phyloP scores from a whole-genome alignment of 805 yeast species.

The Candida parachauliodes region DNA sequence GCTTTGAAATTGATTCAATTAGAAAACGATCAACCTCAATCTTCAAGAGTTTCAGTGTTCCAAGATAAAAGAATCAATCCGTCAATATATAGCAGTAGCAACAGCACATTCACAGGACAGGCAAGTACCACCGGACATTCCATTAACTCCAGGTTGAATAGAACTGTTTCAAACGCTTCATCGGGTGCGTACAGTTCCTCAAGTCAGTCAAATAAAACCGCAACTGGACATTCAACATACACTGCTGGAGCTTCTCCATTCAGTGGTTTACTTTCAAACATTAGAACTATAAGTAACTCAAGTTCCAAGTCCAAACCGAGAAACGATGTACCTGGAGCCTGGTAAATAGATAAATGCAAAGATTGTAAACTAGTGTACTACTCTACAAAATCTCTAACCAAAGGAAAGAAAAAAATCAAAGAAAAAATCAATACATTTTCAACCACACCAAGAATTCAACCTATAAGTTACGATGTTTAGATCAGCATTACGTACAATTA shows the following conservation, averaged over 20 bases:
- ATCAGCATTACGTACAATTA: constrained; percentile 45
- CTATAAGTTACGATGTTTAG: constrained; percentile 50
- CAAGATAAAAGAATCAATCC: constrained; percentile 6
- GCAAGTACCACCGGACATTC: not conserved
- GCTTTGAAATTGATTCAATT: constrained; percentile 27
- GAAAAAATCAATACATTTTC: no score
- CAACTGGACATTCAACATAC: not conserved
- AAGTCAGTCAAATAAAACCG: not conserved
- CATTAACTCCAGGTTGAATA: constrained; percentile 1
- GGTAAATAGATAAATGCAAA: not conserved
- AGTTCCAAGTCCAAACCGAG: not conserved
- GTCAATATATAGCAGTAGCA: not conserved
- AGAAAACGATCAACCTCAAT: constrained; percentile 15
- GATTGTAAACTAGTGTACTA: not conserved
- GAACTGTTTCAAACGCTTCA: constrained; percentile 4
- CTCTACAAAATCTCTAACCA: not conserved
- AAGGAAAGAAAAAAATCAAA: not conserved
- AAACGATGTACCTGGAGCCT: not conserved
- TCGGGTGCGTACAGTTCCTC: not conserved
- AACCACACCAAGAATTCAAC: no score
- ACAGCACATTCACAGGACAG: not conserved
- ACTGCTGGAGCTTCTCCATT: not conserved
- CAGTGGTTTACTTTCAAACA: constrained; percentile 1
- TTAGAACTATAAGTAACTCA: not conserved
- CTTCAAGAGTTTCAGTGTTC: constrained; percentile 6